Evolutionary conservation across 2,329 filamentous ascomycete species (phyloP), one percentile per base, ranked within the genome.

Genomic region (Fusarium pseudocircinatum): DNA sequence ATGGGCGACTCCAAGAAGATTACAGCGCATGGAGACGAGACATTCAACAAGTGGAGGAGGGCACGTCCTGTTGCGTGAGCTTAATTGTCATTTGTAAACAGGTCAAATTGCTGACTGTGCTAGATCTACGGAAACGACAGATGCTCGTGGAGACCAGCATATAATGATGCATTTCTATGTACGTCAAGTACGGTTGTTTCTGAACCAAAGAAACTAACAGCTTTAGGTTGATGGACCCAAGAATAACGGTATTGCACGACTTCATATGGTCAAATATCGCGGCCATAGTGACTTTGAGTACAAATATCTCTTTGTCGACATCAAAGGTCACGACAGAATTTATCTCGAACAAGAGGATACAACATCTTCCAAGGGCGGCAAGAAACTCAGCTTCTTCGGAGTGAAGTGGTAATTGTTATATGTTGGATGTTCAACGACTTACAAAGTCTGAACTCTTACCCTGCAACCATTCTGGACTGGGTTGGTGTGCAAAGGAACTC

Each of bases 81-180:
- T 11, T 9, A 24, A 9, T 16, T 14, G 18, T 11, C 13, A 46
- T 24, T 5, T 10, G 18, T 2, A 26, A 36, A 8, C 13, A 15
- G 13, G 14, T 30, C 6, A 12, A 44, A 24, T 37, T 75, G 59
- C 84, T 83, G 54, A 84, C 57, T 34, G 43, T n/a, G 5, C 20
- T 70, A 93, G 91, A 8, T 92, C 92, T 2, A 90, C 88, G 0
- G 84, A 90, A 28, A 89, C 89, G 69, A 94, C 88, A 12, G 95
- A 98, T 79, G 84, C 87, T 16, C 87, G 90, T 69, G 95, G 95
- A 9, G 91, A 91, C 26, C 92, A 97, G 71, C 95, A 98, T 81
- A 81, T 98, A 71, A 84, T 90, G 72, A 94, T 98, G 88, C 91
- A 94, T 75, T 98, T 98, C 81, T 91, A 96, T 80, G 92, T 93